Conservation (phyloP, 495 filamentous ascomycete species). For the Penicillium cataractarum region DNA sequence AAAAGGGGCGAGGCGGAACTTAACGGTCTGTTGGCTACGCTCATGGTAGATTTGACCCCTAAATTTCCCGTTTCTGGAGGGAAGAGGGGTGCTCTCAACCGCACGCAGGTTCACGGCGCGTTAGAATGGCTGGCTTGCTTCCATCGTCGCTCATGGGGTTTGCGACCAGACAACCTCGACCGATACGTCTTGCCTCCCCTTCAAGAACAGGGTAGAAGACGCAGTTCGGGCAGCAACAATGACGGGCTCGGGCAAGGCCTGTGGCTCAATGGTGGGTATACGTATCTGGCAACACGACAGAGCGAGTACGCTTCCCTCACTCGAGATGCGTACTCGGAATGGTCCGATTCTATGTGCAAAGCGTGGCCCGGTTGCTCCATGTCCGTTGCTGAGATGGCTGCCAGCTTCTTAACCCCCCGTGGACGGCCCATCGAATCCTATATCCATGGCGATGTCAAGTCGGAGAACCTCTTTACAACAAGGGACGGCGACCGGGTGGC, state of each 20-base stretch:
- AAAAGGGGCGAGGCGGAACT: constrained; percentile 28
- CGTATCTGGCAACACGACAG: constrained; percentile 43
- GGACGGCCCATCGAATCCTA: constrained; percentile 39
- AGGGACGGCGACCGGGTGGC: constrained; percentile 34
- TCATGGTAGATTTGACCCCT: constrained; percentile 40
- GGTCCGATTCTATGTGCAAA: constrained; percentile 34
- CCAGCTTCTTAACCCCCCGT: constrained; percentile 32
- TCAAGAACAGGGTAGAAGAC: constrained; percentile 29
- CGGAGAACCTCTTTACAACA: constrained; percentile 47
- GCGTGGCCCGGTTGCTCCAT: constrained; percentile 14
- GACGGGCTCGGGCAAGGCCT: constrained; percentile 16
- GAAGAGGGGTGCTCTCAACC: constrained; percentile 31
- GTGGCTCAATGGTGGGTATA: constrained; percentile 48
- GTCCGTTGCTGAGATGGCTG: constrained; percentile 39
- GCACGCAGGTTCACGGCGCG: constrained; percentile 32
- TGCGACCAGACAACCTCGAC: constrained; percentile 24
- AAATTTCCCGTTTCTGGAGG: constrained; percentile 34
- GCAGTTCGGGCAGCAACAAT: neutral
- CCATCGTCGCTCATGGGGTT: constrained; percentile 31
- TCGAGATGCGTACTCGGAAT: constrained; percentile 36
- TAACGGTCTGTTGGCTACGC: constrained; percentile 35
- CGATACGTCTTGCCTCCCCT: constrained; percentile 36
- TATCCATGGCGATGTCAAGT: constrained; percentile 49
- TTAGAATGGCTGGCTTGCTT: constrained; percentile 41
- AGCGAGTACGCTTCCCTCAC: constrained; percentile 37